Conservation (phyloP, 305 asterid species). For the Fraxinus xanthoxyloides region DNA sequence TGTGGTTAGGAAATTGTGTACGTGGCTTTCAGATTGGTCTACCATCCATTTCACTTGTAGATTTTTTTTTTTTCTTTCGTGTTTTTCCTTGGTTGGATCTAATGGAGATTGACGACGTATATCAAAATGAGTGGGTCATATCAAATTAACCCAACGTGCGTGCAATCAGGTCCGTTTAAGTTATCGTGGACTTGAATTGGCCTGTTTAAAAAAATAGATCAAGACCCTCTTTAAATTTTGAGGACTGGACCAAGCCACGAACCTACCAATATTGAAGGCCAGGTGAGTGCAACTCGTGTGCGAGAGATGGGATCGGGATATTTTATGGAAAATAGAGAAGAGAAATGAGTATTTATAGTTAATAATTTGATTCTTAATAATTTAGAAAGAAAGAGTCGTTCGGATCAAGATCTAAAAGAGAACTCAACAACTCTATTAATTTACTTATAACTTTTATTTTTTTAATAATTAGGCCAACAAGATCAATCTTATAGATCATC, state of each 20-base stretch:
- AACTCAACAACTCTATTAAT: too few species aligned
- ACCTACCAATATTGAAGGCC: background rate
- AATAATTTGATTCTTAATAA: too few species aligned
- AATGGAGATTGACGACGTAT: background rate
- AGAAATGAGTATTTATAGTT: background rate
- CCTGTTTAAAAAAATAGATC: background rate
- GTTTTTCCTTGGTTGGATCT: background rate
- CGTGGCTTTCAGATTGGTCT: conserved; percentile 54
- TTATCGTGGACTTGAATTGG: background rate
- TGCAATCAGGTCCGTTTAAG: background rate
- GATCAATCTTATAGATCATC: background rate
- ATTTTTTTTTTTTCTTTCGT: conserved; percentile 9
- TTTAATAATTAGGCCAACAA: too few species aligned
- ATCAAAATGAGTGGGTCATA: background rate
- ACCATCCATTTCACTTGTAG: conserved; percentile 15
- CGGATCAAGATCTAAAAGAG: too few species aligned
- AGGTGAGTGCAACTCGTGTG: background rate
- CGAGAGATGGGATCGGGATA: background rate
- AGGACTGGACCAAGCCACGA: background rate
- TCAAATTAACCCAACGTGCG: background rate
- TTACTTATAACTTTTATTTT: too few species aligned
- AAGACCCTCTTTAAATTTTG: background rate
- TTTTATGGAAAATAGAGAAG: background rate
- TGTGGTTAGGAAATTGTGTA: conserved; percentile 51
- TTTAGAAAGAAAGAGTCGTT: too few species aligned